phyloP scores from a whole-genome alignment of 768 basidiomycete species.

The Sporobolomyces roseus region DNA sequence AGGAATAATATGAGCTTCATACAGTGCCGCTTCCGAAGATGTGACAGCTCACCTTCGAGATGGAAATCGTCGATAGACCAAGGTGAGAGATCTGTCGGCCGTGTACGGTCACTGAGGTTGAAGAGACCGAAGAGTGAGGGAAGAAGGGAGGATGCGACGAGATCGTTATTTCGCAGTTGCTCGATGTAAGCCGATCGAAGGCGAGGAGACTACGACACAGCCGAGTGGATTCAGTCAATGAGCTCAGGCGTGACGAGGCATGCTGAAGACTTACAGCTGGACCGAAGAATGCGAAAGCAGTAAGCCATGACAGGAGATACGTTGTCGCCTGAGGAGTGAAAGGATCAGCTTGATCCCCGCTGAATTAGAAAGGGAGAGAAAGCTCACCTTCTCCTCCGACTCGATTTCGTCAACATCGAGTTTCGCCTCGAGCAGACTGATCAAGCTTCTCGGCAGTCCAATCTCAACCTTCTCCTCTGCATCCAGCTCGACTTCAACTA shows the following conservation, averaged over 20 bases:
- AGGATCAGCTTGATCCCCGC: neutral
- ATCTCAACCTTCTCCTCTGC: conserved; percentile 56
- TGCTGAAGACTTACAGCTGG: conserved; percentile 7
- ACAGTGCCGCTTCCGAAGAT: neutral
- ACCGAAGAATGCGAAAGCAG: conserved; percentile 32
- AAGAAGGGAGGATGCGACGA: conserved; percentile 65
- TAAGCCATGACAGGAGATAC: conserved; percentile 34
- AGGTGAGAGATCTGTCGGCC: conserved; percentile 71
- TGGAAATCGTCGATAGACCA: conserved; percentile 84
- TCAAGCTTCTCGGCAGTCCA: conserved; percentile 64
- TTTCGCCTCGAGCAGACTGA: conserved; percentile 60
- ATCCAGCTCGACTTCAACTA: conserved; percentile 81
- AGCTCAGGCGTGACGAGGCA: neutral
- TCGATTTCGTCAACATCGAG: conserved; percentile 53
- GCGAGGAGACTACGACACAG: conserved; percentile 66
- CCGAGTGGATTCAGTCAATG: neutral
- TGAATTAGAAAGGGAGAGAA: neutral
- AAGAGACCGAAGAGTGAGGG: conserved; percentile 68
- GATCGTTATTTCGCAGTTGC: conserved; percentile 66
- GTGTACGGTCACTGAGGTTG: conserved; percentile 61
- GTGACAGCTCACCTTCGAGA: conserved; percentile 59
- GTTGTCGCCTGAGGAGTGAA: conserved; percentile 9
- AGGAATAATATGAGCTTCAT: neutral
- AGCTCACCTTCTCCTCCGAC: conserved; percentile 47
- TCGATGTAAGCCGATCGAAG: conserved; percentile 80